These are phyloP conservation scores for Fusarium abutilonis DNA, from an alignment of 2,329 filamentous ascomycete species.

Conservation along the genomic window DNA sequence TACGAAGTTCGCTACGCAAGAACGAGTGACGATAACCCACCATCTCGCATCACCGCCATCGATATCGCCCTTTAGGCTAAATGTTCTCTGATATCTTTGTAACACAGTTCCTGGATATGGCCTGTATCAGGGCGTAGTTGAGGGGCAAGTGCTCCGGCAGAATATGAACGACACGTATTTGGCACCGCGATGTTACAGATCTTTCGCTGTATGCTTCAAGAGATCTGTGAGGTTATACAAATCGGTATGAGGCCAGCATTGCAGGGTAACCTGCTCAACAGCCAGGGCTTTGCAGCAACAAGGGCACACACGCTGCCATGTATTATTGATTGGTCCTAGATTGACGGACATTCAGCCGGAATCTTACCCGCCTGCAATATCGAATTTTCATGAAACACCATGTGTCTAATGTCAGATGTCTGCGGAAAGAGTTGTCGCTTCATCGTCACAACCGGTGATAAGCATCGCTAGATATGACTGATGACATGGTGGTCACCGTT, in stretches of 20 bases:
- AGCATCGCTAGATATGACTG: conserved; percentile 6
- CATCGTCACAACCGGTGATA: neutral
- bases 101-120: neutral
- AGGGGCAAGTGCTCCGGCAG: neutral
- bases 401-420: neutral
- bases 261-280: neutral
- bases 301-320: neutral
- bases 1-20: neutral
- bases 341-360: conserved; percentile 1
- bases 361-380: neutral
- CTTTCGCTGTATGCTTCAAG: neutral
- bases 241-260: neutral
- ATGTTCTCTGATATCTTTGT: neutral
- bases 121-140: neutral
- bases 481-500: conserved; percentile 18
- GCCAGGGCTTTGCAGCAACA: neutral
- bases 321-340: neutral
- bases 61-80: neutral
- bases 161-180: neutral
- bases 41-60: neutral
- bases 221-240: neutral
- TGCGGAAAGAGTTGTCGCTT: neutral
- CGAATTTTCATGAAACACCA: neutral
- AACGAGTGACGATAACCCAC: neutral
- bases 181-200: no score